These are phyloP conservation scores for Plasmodium gaboni DNA, from an alignment of 169 alveolate species.

Conservation along the genomic window DNA sequence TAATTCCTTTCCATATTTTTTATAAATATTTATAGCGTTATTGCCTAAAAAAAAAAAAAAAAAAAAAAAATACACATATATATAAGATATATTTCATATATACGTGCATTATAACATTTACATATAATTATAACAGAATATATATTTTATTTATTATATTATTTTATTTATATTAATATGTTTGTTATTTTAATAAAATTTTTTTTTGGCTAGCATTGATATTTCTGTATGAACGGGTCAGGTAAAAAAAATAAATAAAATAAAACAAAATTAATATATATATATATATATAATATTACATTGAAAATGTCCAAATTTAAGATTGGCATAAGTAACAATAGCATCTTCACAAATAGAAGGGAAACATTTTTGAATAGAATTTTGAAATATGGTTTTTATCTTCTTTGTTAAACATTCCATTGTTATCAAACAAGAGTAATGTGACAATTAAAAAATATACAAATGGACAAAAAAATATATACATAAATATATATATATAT, in stretches of 20 bases:
- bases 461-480: neutral
- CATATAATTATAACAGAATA: neutral
- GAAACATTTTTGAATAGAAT: conserved; percentile 65
- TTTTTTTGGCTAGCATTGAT: no score
- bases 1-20: conserved; percentile 78
- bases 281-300: conserved; percentile 24
- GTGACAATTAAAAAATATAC: neutral
- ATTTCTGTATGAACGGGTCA: no score
- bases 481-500: neutral
- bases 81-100: neutral
- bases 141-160: no score
- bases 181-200: no score
- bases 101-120: neutral
- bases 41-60: conserved; percentile 75
- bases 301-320: conserved; percentile 62
- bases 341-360: conserved; percentile 66
- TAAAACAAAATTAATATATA: neutral
- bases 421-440: conserved; percentile 2
- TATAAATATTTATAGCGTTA: conserved; percentile 85
- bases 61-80: neutral
- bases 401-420: conserved; percentile 72
- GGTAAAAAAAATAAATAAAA: conserved; percentile 3
- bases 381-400: conserved; percentile 46
- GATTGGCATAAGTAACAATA: conserved; percentile 58
- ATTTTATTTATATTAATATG: no score